Evolutionary conservation across 2,329 filamentous ascomycete genomes (phyloP).

Genomic region (Apiospora malaysiana): DNA sequence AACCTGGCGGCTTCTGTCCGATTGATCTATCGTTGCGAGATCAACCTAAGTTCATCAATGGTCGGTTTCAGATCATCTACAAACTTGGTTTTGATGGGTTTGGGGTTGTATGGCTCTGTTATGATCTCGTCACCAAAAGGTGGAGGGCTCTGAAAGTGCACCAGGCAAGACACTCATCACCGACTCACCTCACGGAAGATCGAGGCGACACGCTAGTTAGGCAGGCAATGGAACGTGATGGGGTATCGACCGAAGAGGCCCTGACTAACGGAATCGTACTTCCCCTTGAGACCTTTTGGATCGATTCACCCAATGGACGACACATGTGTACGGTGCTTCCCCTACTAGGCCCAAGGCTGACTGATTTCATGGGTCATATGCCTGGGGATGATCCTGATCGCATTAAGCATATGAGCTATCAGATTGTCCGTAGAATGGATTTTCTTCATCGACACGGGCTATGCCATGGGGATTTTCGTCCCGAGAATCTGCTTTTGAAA

Average conservation of each 20-base stretch:
- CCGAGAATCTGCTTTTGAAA: conserved; percentile 27
- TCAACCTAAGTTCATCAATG: neutral
- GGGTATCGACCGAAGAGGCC: neutral
- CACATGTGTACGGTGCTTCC: neutral
- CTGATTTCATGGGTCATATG: neutral
- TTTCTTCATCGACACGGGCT: conserved; percentile 27
- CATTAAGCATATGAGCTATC: neutral
- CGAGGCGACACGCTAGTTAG: neutral
- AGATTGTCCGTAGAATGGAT: conserved; percentile 18
- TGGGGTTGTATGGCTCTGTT: neutral
- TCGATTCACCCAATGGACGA: neutral
- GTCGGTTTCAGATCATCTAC: neutral
- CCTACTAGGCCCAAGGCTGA: neutral
- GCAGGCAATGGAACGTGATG: neutral
- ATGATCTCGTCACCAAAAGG: neutral
- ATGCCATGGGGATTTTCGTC: conserved; percentile 28
- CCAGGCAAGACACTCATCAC: neutral
- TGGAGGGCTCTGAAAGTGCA: conserved; percentile 8
- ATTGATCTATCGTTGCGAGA: neutral
- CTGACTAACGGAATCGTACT: neutral
- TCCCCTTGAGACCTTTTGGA: neutral
- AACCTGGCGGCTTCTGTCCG: neutral
- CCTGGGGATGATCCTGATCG: neutral
- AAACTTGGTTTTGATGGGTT: neutral
- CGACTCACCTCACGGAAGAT: neutral